Base-by-base conservation (phyloP, 768 basidiomycete species). In the Guyanaporus albipodus region DNA sequence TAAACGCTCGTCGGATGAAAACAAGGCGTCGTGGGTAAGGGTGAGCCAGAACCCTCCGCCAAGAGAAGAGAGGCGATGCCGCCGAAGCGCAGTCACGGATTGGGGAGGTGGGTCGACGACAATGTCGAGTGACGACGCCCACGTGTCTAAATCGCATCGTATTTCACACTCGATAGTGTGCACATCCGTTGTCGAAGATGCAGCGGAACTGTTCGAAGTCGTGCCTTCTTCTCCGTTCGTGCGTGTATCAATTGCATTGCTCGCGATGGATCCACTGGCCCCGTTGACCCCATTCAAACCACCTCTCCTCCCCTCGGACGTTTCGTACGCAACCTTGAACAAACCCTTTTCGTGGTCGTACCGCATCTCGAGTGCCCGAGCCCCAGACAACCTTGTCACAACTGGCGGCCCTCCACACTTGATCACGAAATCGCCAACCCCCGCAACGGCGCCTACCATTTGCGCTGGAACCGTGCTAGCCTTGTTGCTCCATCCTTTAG, bases 11-110 rank as follows among this genome's bases (percentile, higher is more conserved):
- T 89, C 83, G 18, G 83, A 80, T 6, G 85, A 76, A 53, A 83
- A 80, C n/a, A 84, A 65, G 2, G 82, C 80, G 52, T 95, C 89
- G 57, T 98, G 94, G 5, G 82, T 86, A 57, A 97, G 73, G 0
- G 91, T 93, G 22, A 99, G 66, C 96, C 96, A 99, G 17, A 96
- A 67, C 0, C 96, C 96, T 14, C 95, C 94, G 3, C 95, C 95
- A 27, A 86, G 83, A 4, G 76, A 70, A 2, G 91, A 91, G 6
- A 98, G 73, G 6, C 86, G 79, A 67, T 98, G 95, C 24, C 96
- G 79, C 8, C 87, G 80, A 8, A 99, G 74, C 50, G 86, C 91
- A 1, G 86, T 79, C 29, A 95, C 82, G 5, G 78, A 73, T 49
- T 85, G 83, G 11, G 93, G 94, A 4, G 93, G 91, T 2, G 95